Evolutionary conservation across 495 filamentous ascomycete genomes (phyloP), one percentile per base, ranked within the genome.

Genomic region (Xylaria nigripes): DNA sequence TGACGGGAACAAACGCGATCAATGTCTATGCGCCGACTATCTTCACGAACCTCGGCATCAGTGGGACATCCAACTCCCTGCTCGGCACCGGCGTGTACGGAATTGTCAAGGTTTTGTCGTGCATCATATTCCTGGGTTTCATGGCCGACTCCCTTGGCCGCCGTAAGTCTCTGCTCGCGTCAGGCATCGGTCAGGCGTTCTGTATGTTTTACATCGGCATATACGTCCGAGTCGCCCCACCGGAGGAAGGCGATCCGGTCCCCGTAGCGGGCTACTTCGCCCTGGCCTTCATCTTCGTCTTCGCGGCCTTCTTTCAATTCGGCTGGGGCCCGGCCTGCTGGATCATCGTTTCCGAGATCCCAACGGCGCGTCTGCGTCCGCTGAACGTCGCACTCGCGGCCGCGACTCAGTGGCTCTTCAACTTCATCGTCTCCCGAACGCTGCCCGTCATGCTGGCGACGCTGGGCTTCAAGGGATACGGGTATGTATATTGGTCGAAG

Each of bases 251-350:
- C 15, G 55, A 62, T 10, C 34, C 54, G 0, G 70, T 76, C 6
- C 61, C 61, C 3, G 43, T 46, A 1, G 64, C 64, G 9, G 84
- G 84, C 5, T 86, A 86, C 62, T 70, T 86, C 48, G 84, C 84
- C 0, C 73, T 87, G 4, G 79, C 86, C 27, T 85, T 78, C 66
- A 84, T 89, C 51, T 89, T 85, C 66, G 68, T 88, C 42, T 88
- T 88, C 59, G 86, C 85, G 12, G 81, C 79, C 2, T 85, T 85
- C 73, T 87, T 87, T 74, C 85, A 87, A 51, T 86, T 88, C 63
- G 84, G 85, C 38, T 89, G 86, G 85, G 86, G 86, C 0, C 86
- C 86, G 0, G 81, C 84, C 23, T 87, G 85, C 67, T 89, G 86
- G 87, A 88, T 86, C 50, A 85, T 85, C 58, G 81, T 86, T 34